phyloP scores from a whole-genome alignment of 306 rosid genomes.

The Fragaria iinumae region DNA sequence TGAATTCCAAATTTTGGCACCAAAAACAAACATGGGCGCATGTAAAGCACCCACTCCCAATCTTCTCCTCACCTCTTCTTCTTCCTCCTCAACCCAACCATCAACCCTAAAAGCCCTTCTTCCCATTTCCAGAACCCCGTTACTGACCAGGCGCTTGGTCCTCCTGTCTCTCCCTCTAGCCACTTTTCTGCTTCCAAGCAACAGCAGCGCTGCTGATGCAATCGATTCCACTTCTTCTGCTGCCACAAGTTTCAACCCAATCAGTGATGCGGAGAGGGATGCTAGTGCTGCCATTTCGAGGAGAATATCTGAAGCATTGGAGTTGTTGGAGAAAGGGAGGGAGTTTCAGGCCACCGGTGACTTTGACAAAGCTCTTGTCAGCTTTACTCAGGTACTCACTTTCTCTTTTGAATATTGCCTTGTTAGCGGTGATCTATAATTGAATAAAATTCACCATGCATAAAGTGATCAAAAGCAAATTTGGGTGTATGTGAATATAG shows the following conservation, averaged over 20 bases:
- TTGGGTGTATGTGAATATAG: too few relatives aligned
- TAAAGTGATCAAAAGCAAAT: too few relatives aligned
- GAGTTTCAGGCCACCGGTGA: conserved; percentile 70
- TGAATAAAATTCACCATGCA: too few relatives aligned
- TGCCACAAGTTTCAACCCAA: conserved; percentile 48
- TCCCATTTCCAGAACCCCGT: conserved; percentile 28
- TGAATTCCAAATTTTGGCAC: conserved; percentile 19
- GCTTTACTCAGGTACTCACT: conserved; percentile 53
- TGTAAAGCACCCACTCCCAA: conserved; percentile 42
- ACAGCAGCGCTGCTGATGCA: background rate
- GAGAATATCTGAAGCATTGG: conserved; percentile 59
- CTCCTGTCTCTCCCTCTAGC: conserved; percentile 55
- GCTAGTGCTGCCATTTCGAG: conserved; percentile 48
- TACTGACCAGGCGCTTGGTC: conserved; percentile 47
- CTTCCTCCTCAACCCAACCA: conserved; percentile 14
- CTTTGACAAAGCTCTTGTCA: conserved; percentile 57
- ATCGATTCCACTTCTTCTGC: conserved; percentile 19
- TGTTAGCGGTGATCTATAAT: too few relatives aligned
- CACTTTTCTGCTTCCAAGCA: conserved; percentile 40
- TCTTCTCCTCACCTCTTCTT: conserved; percentile 27
- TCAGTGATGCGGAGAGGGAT: conserved; percentile 45
- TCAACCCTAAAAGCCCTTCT: conserved; percentile 18
- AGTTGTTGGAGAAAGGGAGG: conserved; percentile 70
- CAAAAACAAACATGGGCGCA: conserved; percentile 31
- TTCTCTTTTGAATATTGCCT: background rate